Conservation (phyloP, 1,284 basidiomycete genomes). For the Leccinum glutinopallens region DNA sequence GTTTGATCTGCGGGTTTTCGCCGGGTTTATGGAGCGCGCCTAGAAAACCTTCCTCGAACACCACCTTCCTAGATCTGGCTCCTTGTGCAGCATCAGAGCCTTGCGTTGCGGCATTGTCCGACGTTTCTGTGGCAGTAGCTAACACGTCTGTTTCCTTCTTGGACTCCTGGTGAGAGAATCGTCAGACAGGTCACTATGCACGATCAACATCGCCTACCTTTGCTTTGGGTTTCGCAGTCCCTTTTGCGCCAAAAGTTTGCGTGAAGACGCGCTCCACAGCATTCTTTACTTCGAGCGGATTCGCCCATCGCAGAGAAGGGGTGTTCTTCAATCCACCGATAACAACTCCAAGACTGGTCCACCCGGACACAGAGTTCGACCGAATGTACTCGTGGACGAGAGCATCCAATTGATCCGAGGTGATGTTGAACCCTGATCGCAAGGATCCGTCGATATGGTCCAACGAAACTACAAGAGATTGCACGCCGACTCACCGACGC, state of each 20-base stretch:
- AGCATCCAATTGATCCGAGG: constrained; percentile 65
- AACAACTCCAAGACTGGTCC: constrained; percentile 73
- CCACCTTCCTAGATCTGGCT: constrained; percentile 57
- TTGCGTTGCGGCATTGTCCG: constrained; percentile 35
- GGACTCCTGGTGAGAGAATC: constrained; percentile 45
- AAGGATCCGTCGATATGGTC: constrained; percentile 2
- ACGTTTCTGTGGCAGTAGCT: constrained; percentile 16
- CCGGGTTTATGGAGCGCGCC: constrained; percentile 93
- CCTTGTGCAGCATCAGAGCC: constrained; percentile 40
- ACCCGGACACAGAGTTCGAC: constrained; percentile 60
- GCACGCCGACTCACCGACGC: constrained; percentile 72
- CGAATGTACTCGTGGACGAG: constrained; percentile 66
- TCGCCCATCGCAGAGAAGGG: constrained; percentile 86
- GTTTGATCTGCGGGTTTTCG: constrained; percentile 87
- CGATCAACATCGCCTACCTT: constrained; percentile 55
- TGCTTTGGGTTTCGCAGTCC: constrained; percentile 64
- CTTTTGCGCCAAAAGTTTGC: constrained; percentile 80
- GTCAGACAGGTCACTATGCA: constrained; percentile 10
- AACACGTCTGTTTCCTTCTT: constrained; percentile 46
- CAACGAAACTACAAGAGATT: neutral
- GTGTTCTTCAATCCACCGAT: constrained; percentile 73
- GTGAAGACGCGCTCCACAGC: constrained; percentile 80
- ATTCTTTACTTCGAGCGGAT: constrained; percentile 86
- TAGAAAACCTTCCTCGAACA: constrained; percentile 96
- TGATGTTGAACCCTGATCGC: constrained; percentile 75